Conservation (phyloP, 169 alveolate genomes). For the Plasmodium gaboni region DNA sequence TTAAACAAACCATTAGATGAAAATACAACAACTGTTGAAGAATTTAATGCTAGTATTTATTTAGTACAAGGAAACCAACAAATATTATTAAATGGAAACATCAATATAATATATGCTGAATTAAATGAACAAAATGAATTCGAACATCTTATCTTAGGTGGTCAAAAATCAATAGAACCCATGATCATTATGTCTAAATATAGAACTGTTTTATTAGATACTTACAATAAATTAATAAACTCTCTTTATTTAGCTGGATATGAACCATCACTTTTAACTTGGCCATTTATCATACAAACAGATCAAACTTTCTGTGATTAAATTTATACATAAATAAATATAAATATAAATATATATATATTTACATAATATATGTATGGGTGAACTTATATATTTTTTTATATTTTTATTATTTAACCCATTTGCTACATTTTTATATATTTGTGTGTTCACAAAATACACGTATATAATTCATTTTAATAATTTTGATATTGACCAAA, state of each 20-base stretch:
- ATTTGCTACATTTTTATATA: too few species aligned
- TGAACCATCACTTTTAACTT: constrained; percentile 53
- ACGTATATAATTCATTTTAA: too few species aligned
- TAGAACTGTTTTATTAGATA: constrained; percentile 44
- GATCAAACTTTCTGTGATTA: constrained; percentile 74
- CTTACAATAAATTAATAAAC: constrained; percentile 48
- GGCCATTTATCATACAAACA: constrained; percentile 72
- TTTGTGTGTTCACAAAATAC: too few species aligned
- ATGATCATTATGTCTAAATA: constrained; percentile 60
- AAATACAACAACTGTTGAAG: constrained; percentile 44
- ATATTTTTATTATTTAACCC: too few species aligned
- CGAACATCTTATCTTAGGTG: constrained; percentile 60
- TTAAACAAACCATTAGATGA: constrained; percentile 59
- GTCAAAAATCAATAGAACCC: constrained; percentile 46
- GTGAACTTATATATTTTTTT: too few species aligned
- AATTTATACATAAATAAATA: not conserved
- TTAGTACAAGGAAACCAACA: constrained; percentile 65
- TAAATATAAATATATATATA: too few species aligned
- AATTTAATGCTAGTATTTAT: constrained; percentile 41
- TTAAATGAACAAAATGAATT: constrained; percentile 43
- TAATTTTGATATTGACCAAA: too few species aligned
- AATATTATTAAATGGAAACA: constrained; percentile 23
- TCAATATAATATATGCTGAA: constrained; percentile 62
- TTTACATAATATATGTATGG: too few species aligned
- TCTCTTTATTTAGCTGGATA: constrained; percentile 72